These are phyloP conservation scores for Fragaria vesca DNA, from an alignment of 306 rosid genomes.

Conservation along the genomic window DNA sequence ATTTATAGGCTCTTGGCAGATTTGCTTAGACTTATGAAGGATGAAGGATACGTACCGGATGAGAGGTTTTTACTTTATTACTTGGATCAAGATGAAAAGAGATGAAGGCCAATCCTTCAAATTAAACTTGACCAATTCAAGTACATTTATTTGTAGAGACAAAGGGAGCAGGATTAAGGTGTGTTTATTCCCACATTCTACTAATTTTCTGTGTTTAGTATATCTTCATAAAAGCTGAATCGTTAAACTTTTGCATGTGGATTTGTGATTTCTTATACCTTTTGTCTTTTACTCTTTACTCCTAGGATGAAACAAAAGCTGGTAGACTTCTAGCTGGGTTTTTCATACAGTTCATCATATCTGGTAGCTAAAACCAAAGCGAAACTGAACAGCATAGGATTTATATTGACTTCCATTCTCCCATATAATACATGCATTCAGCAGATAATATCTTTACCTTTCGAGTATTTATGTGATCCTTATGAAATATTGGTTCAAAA, in stretches of 20 bases:
- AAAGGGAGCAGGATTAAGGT: not conserved
- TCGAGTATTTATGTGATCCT: not conserved
- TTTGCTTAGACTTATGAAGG: slow-evolving; percentile 53
- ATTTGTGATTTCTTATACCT: not conserved
- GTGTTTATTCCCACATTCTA: slow-evolving; percentile 4
- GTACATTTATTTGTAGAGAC: not conserved
- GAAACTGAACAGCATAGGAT: not conserved
- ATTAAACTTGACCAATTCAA: not conserved
- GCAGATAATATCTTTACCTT: not conserved
- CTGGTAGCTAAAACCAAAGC: not conserved
- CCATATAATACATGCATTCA: not conserved
- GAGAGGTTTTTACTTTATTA: slow-evolving; percentile 55
- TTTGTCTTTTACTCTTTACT: not conserved
- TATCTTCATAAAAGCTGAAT: not conserved
- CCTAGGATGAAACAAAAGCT: not conserved
- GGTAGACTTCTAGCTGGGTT: not conserved
- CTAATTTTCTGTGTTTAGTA: not conserved
- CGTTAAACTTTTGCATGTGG: not conserved
- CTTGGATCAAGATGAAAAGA: slow-evolving; percentile 41
- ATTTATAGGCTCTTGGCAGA: slow-evolving; percentile 53
- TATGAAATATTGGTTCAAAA: not conserved
- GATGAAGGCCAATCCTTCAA: not conserved
- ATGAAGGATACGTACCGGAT: slow-evolving; percentile 81
- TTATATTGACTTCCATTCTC: not conserved
- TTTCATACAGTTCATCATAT: not conserved